Base-by-base conservation (phyloP, 2,329 filamentous ascomycete genomes). In the Ceratocystis diversiconidia region DNA sequence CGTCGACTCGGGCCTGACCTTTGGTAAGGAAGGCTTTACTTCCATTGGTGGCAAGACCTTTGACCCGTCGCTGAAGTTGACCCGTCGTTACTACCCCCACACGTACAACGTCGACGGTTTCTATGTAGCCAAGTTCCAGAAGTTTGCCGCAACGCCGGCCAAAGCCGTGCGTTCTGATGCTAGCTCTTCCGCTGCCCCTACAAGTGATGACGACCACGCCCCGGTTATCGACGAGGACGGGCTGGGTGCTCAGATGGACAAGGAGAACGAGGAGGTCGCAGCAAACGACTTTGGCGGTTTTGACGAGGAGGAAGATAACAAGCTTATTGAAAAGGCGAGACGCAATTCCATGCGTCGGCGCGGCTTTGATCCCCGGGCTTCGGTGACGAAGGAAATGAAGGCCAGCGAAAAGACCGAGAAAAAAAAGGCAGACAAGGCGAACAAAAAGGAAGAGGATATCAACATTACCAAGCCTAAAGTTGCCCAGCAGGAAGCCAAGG, bases 91-190 rank as follows among this genome's bases (percentile, higher is more conserved):
- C 79, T 96, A 95, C 76, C 90, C 91, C 0, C 90, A 96, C 74
- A 83, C 88, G 22, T 90, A 94, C 79, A 96, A 96, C 77, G 91
- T 99, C 43, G 94, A 97, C 74, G 94, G 94, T 69, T 99, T 99
- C 85, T 99, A 91, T 74, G 94, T 99, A 68, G 90, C 91, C 72
- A 99, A 99, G 76, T 88, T 99, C 77, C 92, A 95, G 77, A 99
- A 99, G 82, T 84, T 84, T 17, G 92, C 2, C 89, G 88, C 50
- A 86, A 89, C 1, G 77, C 80, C 66, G 6, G 44, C 67, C 48
- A 69, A 67, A 62, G 70, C 69, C 15, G 72, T 68, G 62, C 70
- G 70, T 44, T 74, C 80, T 36, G 77, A 77, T 12, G 73, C 79
- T 59, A 74, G 80, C 28, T 71, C 72, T 3, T 73, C 74, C 19